These are phyloP conservation scores for Macrophomina tecta DNA, from an alignment of 2,329 filamentous ascomycete species.

Conservation along the genomic window DNA sequence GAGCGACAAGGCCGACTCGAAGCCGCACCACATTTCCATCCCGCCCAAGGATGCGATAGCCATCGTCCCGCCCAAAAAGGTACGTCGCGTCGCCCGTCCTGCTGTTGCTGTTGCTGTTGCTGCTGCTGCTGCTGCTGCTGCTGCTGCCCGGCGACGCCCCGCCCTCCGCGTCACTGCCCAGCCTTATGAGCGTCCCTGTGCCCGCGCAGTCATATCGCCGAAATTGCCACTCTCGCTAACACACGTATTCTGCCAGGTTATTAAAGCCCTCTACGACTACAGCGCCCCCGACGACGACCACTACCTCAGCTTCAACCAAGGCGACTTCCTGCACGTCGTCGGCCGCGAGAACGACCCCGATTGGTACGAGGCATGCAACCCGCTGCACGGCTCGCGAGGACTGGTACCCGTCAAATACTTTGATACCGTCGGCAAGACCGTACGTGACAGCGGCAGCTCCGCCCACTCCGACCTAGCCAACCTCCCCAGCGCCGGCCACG, in stretches of 20 bases:
- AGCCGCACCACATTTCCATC: constrained; percentile 75
- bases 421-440: constrained; percentile 88
- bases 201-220: constrained; percentile 31
- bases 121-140: neutral
- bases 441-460: constrained; percentile 76
- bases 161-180: constrained; percentile 19
- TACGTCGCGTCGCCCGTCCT: constrained; percentile 50
- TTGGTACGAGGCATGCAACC: constrained; percentile 99
- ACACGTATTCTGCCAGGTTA: constrained; percentile 68
- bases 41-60: constrained; percentile 85
- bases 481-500: constrained; percentile 74
- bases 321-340: constrained; percentile 98
- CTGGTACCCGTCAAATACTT: constrained; percentile 95
- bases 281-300: constrained; percentile 66
- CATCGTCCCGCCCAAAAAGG: constrained; percentile 92
- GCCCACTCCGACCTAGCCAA: constrained; percentile 41
- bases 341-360: constrained; percentile 91
- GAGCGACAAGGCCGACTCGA: constrained; percentile 76
- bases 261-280: constrained; percentile 95
- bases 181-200: constrained; percentile 27
- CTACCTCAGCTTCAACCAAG: constrained; percentile 87
- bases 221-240: constrained; percentile 30
- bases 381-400: constrained; percentile 83
- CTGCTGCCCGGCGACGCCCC: constrained; percentile 21
- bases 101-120: constrained; percentile 7